Evolutionary conservation across 2,329 filamentous ascomycete genomes (phyloP).

Genomic region (Colletotrichum falcatum): DNA sequence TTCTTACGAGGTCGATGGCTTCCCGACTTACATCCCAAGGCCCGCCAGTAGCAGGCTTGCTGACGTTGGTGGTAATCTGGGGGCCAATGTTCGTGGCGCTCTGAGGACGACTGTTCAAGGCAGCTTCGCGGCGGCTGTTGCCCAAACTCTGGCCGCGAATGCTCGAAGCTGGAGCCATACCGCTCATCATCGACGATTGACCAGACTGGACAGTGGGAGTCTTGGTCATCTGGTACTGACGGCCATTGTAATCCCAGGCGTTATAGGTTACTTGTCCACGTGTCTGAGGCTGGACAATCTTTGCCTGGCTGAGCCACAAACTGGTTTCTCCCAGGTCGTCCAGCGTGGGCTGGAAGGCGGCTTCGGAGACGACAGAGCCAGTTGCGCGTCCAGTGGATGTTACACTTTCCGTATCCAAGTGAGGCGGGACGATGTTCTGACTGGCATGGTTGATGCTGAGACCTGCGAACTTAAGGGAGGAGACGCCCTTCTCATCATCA

Average conservation of each 20-base stretch:
- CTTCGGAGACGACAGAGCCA: background rate
- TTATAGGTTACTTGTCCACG: slow-evolving; percentile 16
- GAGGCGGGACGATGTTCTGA: background rate
- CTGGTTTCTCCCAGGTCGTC: background rate
- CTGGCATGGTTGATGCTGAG: background rate
- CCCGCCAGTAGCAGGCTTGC: background rate
- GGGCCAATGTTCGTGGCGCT: background rate
- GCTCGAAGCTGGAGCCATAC: background rate
- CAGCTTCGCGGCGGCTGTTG: background rate
- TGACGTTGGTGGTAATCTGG: background rate
- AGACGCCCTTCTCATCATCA: background rate
- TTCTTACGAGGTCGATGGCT: background rate
- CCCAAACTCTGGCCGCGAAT: background rate
- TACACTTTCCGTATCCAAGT: background rate
- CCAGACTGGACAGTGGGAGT: slow-evolving; percentile 41
- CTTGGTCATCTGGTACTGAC: slow-evolving; percentile 43
- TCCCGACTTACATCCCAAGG: slow-evolving; percentile 7
- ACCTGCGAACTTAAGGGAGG: slow-evolving; percentile 1
- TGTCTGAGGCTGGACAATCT: background rate
- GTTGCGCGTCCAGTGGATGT: background rate
- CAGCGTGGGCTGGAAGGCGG: background rate
- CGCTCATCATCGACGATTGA: background rate
- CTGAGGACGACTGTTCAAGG: background rate
- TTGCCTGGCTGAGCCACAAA: slow-evolving; percentile 7
- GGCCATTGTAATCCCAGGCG: slow-evolving; percentile 49